Base-by-base conservation (phyloP, 495 filamentous ascomycete species). In the Trichoderma erinaceum region DNA sequence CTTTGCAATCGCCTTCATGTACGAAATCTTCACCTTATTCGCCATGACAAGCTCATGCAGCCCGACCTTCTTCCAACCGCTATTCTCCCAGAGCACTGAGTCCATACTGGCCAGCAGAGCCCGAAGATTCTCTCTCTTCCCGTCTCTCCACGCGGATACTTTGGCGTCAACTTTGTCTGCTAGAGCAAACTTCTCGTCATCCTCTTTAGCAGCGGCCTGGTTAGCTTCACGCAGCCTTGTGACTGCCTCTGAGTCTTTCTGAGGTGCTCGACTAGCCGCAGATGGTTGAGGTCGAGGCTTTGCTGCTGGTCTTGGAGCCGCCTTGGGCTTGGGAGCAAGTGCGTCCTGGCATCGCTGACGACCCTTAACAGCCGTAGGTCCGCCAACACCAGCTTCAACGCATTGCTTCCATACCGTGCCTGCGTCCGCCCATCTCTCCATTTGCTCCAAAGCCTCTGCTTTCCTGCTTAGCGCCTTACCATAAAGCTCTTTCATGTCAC, bases 1-100 rank as follows among this genome's bases (percentile, higher is more conserved):
- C 84, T 97, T 98, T 7, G 88, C 90, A 87, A 99, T 97, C 6
- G 92, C 95, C 85, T 96, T 97, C 95, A 99, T 98, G 73, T 99
- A 99, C 67, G 90, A 84, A 67, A 98, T 87, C 86, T 99, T 99
- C 64, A 97, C 95, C 83, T 91, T 96, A 63, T 88, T 89, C 52
- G 93, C 88, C 81, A 96, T 80, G 46, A 99, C 87, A 71, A 99
- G 75, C 76, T 99, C 94, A 64, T 90, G 87, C 88, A 99, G 88
- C 32, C 91, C 91, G 21, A 98, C 88, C 83, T 96, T 97, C 83
- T 95, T 97, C 96, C 95, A 99, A 41, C 92, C 93, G 66, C 91
- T 88, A 43, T 89, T 89, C 66, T 91, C 87, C 95, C 95, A 99
- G 50, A 99, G 82, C 56, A 99, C 92, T 27, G 81, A 86, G 73